Evolutionary conservation across 345 rosid genomes (phyloP), one percentile per base, ranked within the genome.

Genomic region (Syzygium oleosum): DNA sequence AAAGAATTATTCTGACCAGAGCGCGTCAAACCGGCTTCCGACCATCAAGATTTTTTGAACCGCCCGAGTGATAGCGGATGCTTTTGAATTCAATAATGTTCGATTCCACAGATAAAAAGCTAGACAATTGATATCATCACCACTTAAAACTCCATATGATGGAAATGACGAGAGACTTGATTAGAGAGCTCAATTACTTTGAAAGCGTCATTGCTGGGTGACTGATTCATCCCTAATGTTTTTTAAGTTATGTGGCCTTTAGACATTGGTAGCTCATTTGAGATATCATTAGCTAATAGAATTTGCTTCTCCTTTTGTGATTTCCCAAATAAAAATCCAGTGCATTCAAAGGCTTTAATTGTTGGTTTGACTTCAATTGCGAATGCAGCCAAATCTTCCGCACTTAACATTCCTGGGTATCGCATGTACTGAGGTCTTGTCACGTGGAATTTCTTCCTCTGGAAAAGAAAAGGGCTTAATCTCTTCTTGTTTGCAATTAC

Each of bases 1-100:
- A n/a, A 63, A 63, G 15, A 63, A 3, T 63, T 4, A 10, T 63
- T 29, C 1, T 8, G 9, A 29, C 5, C 0, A 1, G 5, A 63
- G 21, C 38, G 8, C 31, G 77, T 29, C 41, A 63, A n/a, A 3
- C 4, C 16, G 21, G 22, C 41, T 63, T 17, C 22, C 41, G 9
- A 63, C 41, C 77, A 63, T 29, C 77, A 63, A 29, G 34, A 0
- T 63, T 29, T 19, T 29, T 29, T 14, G 41, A 29, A 15, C 19
- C 21, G 5, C 38, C 2, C 38, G 0, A 63, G 10, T 29, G 38
- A 0, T 12, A 15, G 41, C 0, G 1, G 22, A 65, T 65, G 78
- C 78, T 29, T 63, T 9, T 27, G 68, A 27, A 61, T 12, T 1
- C 9, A 61, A 5, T 27, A 61, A 61, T n/a, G 16, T n/a, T 63